Evolutionary conservation across 177 flowering plant genomes (phyloP).

Genomic region (Vitis hybrid): DNA sequence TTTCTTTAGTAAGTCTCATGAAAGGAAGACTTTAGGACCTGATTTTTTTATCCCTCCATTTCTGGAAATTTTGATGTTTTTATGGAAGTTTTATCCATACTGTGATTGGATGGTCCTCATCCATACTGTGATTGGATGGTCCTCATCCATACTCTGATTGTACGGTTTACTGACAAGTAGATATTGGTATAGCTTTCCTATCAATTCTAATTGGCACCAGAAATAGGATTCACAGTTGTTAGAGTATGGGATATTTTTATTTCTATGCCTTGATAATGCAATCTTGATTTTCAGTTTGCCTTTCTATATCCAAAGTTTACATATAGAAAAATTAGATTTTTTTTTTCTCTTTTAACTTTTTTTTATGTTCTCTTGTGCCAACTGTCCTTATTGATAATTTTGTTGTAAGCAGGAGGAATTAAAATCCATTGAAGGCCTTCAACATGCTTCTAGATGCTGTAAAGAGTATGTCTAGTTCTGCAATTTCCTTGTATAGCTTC

Average conservation of each 20-base stretch:
- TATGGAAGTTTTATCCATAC: neutral
- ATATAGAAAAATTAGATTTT: neutral
- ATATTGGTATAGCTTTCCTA: no score
- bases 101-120: no score
- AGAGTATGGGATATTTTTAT: neutral
- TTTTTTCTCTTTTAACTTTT: neutral
- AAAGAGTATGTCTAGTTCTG: constrained; percentile 48
- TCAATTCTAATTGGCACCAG: no score
- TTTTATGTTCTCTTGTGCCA: neutral
- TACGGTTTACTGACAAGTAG: neutral
- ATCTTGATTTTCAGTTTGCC: neutral
- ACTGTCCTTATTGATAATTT: neutral
- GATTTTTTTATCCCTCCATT: neutral
- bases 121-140: neutral
- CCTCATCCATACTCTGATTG: neutral
- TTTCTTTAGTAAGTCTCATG: neutral
- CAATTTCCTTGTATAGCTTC: neutral
- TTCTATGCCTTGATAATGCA: neutral
- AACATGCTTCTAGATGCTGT: constrained; percentile 54
- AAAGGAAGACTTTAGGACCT: neutral
- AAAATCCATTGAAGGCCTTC: constrained; percentile 39
- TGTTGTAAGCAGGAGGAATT: constrained; percentile 49
- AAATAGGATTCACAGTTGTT: no score
- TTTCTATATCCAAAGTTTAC: neutral
- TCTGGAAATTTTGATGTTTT: neutral